A percentile compares a stretch with the other conserved stretches of the same genome.
Evolutionary conservation across 73 alveolate species (phyloP).

Genomic region (Paraurostyla sp.): DNA sequence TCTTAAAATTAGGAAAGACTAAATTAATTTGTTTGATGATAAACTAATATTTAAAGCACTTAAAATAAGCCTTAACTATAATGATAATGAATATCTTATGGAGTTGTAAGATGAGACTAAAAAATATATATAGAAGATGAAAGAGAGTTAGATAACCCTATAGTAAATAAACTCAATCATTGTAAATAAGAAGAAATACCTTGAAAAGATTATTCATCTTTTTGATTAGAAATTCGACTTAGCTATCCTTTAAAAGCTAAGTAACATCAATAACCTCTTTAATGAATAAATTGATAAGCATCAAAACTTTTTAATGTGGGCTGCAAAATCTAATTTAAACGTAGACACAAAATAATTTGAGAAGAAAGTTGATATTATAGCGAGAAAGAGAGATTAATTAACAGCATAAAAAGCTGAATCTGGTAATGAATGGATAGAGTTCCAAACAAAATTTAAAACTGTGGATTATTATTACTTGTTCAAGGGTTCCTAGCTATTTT

Average conservation of each 20-base stretch:
- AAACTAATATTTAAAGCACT: too few species aligned
- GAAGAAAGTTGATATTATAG: not conserved
- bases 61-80: not conserved
- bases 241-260: not conserved
- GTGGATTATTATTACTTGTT: not conserved
- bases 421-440: not conserved
- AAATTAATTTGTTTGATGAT: too few species aligned
- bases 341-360: not conserved
- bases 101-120: not conserved
- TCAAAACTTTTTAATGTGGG: conserved; percentile 11
- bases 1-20: too few species aligned
- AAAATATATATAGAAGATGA: not conserved
- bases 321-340: not conserved
- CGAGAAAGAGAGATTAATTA: not conserved
- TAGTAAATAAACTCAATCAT: not conserved
- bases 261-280: not conserved
- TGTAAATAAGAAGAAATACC: not conserved
- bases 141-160: not conserved
- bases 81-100: not conserved
- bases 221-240: not conserved
- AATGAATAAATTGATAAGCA: not conserved
- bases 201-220: not conserved
- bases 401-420: not conserved
- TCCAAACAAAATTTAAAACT: not conserved
- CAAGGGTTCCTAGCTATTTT: not conserved